These are phyloP conservation scores for Verticillium zaregamsianum DNA, from an alignment of 2,329 filamentous ascomycete genomes.

Conservation along the genomic window DNA sequence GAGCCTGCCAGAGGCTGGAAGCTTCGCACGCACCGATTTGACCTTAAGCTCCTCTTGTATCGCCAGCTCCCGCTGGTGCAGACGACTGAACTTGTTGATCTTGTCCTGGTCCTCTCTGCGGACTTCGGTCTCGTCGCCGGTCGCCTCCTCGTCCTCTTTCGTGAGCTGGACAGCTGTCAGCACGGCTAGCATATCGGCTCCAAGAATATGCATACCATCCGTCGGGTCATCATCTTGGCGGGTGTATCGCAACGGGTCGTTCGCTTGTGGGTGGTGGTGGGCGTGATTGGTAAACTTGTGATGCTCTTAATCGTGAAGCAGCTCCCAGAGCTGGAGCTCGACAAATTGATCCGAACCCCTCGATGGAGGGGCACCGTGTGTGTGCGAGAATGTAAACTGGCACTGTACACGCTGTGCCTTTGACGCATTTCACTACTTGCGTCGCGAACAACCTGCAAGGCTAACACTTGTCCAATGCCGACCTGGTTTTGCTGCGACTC, in stretches of 20 bases:
- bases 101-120: conserved; percentile 97
- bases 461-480: no score
- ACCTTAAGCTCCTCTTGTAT: conserved; percentile 76
- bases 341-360: background rate
- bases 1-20: background rate
- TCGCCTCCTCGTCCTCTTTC: conserved; percentile 82
- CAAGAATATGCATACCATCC: conserved; percentile 45
- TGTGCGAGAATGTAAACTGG: background rate
- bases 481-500: no score
- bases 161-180: conserved; percentile 61
- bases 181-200: background rate
- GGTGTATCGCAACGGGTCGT: background rate
- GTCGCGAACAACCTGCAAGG: no score
- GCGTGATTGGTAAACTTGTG: background rate
- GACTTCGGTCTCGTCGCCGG: conserved; percentile 82
- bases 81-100: conserved; percentile 94
- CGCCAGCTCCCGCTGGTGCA: conserved; percentile 79
- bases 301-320: background rate
- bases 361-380: background rate
- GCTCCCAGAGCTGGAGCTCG: background rate
- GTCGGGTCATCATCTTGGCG: conserved; percentile 46
- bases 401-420: background rate
- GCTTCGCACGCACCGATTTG: conserved; percentile 62
- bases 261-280: background rate
- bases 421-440: no score